These are phyloP conservation scores for Nicotiana undulata DNA, from an alignment of 257 asterid genomes.

Conservation along the genomic window DNA sequence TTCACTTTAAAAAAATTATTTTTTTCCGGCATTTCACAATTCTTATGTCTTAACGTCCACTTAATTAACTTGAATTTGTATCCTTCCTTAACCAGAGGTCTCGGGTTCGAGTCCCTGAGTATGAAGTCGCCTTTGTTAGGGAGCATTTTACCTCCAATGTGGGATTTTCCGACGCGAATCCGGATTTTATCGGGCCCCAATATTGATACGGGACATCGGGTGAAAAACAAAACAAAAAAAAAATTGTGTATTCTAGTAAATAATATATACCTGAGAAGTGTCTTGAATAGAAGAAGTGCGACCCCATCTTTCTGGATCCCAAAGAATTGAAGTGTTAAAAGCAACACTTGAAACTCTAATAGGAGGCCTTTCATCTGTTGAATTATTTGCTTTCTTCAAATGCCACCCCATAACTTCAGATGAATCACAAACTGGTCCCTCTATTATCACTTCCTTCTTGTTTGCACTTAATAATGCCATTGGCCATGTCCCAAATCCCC, in stretches of 20 bases:
- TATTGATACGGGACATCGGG: no score
- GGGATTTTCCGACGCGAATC: no score
- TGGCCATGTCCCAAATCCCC: constrained; percentile 91
- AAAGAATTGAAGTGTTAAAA: constrained; percentile 80
- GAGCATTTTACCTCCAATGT: no score
- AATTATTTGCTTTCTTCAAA: constrained; percentile 51
- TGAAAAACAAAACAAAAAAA: no score
- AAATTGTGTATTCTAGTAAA: neutral
- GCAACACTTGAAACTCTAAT: constrained; percentile 80
- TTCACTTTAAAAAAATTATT: no score
- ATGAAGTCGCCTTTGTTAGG: no score
- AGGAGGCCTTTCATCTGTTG: constrained; percentile 31
- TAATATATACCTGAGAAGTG: constrained; percentile 50
- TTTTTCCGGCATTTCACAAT: no score
- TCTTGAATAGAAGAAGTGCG: constrained; percentile 71
- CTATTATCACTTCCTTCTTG: constrained; percentile 45
- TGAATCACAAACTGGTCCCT: constrained; percentile 73
- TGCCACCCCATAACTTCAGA: constrained; percentile 90
- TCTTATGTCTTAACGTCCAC: no score
- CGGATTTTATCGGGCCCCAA: no score
- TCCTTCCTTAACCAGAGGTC: no score
- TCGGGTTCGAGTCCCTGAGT: no score
- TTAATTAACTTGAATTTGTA: no score
- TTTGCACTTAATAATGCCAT: constrained; percentile 60
- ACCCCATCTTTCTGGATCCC: constrained; percentile 99